These are phyloP conservation scores for Debaryomyces udenii DNA, from an alignment of 1,139 yeast species.

Conservation along the genomic window DNA sequence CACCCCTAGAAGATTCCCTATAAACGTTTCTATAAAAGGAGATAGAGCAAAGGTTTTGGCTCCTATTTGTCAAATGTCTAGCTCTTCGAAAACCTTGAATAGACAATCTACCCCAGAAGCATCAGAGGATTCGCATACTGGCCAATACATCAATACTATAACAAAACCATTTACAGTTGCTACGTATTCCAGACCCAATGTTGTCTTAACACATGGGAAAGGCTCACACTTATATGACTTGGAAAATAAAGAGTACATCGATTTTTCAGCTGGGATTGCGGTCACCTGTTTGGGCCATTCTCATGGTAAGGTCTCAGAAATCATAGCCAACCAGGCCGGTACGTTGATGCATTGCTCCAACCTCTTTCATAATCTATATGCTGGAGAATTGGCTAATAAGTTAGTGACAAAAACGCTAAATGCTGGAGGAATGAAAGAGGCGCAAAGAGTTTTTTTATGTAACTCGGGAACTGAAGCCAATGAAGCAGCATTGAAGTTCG, in stretches of 20 bases:
- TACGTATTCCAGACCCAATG: conserved; percentile 78
- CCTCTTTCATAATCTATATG: conserved; percentile 80
- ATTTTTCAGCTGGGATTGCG: conserved; percentile 94
- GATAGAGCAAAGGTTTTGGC: background rate
- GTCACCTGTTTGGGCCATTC: conserved; percentile 94
- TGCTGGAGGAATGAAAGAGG: conserved; percentile 78
- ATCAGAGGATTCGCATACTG: conserved; percentile 27
- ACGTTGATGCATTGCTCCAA: conserved; percentile 84
- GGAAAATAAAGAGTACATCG: conserved; percentile 77
- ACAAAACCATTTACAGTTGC: conserved; percentile 69
- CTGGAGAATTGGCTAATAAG: conserved; percentile 75
- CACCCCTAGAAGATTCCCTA: conserved; percentile 6
- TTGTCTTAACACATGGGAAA: conserved; percentile 70
- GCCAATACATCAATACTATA: conserved; percentile 37
- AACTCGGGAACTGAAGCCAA: conserved; percentile 97
- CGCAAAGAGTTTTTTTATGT: conserved; percentile 82
- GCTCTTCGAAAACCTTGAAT: conserved; percentile 6
- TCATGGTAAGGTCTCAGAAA: conserved; percentile 68
- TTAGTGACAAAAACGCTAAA: conserved; percentile 68
- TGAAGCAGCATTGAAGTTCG: conserved; percentile 96
- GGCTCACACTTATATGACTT: conserved; percentile 78
- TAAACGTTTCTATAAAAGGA: conserved; percentile 3
- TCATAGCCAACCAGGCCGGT: conserved; percentile 70
- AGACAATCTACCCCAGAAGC: conserved; percentile 18
- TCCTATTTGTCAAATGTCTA: conserved; percentile 9